These are phyloP conservation scores for Fagopyrum homotropicum DNA, from an alignment of 148 eudicot genomes.

Conservation along the genomic window DNA sequence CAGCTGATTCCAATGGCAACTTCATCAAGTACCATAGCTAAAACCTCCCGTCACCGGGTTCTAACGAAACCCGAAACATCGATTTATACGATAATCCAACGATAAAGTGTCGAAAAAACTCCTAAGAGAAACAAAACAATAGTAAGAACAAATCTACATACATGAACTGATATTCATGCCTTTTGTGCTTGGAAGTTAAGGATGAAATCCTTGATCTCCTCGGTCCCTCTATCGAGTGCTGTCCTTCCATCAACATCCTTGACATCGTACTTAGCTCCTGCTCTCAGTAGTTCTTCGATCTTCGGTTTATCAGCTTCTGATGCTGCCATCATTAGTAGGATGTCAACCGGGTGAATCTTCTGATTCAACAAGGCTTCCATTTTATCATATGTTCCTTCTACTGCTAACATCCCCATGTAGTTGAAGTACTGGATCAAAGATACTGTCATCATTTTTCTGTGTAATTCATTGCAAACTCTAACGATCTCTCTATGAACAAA, in stretches of 20 bases:
- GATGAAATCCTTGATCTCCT: conserved; percentile 71
- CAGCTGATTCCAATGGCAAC: neutral
- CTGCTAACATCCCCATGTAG: conserved; percentile 98
- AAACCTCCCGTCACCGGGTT: neutral
- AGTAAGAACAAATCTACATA: conserved; percentile 4
- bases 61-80: neutral
- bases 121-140: neutral
- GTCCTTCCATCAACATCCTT: conserved; percentile 79
- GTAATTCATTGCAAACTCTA: neutral
- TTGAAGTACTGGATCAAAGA: conserved; percentile 66
- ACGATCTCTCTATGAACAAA: neutral
- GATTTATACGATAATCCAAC: neutral
- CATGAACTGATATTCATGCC: conserved; percentile 23
- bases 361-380: conserved; percentile 77
- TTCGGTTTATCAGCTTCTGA: conserved; percentile 87
- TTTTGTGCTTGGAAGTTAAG: conserved; percentile 48
- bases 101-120: neutral
- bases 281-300: conserved; percentile 75
- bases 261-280: conserved; percentile 72
- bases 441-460: neutral
- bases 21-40: neutral
- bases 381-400: conserved; percentile 89
- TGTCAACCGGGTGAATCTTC: conserved; percentile 90
- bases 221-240: conserved; percentile 60
- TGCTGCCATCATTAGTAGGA: conserved; percentile 77